Base-by-base conservation (phyloP, 257 asterid species). In the Penstemon davidsonii region DNA sequence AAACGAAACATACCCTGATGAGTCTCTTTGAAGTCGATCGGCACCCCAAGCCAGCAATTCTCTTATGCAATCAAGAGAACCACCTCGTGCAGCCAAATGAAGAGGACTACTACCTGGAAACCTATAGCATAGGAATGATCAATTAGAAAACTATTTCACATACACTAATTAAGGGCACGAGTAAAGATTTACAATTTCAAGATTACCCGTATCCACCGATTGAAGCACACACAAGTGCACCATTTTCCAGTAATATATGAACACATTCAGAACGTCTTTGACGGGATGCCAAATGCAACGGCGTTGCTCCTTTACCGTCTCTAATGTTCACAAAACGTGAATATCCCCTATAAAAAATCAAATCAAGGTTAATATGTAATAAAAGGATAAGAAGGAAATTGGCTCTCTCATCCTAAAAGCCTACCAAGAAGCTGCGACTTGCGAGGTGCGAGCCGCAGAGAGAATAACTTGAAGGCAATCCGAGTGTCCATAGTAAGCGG, bases 81-180 rank as follows among this genome's bases (percentile, higher is more conserved):
- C 99, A 15, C 92, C 87, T 80, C 99, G 83, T 50, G 99, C 99
- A 77, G 99, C 99, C 82, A 93, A 84, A 82, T 93, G 99, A 67
- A 93, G 97, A 15, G 99, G 96, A 55, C 96, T 87, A 70, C 97
- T 90, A 15, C 96, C 95, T 0, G 87, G 89, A 73, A 79, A 91
- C 61, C 97, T 91, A 86, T 45, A 63, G 54, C 18, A 58, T 25
- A 66, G n/a, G 8, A 18, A 49, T 41, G 41, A 19, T 7, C 1
- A 15, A 56, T 64, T 9, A 18, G 67, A 71, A 47, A 9, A 49
- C 66, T 61, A 59, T 39, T 43, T 7, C 5, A 43, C 7, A 39
- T 52, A 42, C 64, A 52, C 56, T 19, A 50, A 25, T 25, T 25
- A 25, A 62, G 51, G 33, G 47, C 36, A 45, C 38, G 15, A 25